Evolutionary conservation across 2,329 filamentous ascomycete species (phyloP).

Genomic region (Cladosporium phlei): DNA sequence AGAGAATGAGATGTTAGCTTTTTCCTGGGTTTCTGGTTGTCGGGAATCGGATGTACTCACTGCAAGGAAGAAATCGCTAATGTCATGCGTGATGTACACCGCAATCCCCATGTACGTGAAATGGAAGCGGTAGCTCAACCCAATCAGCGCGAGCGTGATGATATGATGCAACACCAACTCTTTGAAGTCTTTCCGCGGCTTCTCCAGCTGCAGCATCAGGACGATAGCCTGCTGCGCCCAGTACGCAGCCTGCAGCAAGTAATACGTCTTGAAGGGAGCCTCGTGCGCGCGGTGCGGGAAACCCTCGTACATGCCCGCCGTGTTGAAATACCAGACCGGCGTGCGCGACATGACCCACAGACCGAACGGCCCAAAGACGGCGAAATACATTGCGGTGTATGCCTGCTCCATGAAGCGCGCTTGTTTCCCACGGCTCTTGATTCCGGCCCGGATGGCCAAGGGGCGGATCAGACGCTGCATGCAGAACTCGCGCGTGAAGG

Average conservation of each 20-base stretch:
- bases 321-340: slow-evolving; percentile 96
- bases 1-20: slow-evolving; percentile 8
- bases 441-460: slow-evolving; percentile 63
- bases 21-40: background rate
- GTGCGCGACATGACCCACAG: slow-evolving; percentile 86
- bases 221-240: slow-evolving; percentile 95
- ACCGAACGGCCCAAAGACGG: slow-evolving; percentile 72
- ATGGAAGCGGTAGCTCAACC: slow-evolving; percentile 86
- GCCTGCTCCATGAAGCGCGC: slow-evolving; percentile 92
- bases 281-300: slow-evolving; percentile 82
- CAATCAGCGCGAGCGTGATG: slow-evolving; percentile 79
- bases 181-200: slow-evolving; percentile 90
- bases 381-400: slow-evolving; percentile 91
- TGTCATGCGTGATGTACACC: slow-evolving; percentile 91
- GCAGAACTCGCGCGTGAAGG: slow-evolving; percentile 90
- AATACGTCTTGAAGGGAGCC: slow-evolving; percentile 86
- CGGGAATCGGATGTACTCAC: slow-evolving; percentile 48
- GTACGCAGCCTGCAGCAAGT: slow-evolving; percentile 88
- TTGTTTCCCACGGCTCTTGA: slow-evolving; percentile 71
- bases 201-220: slow-evolving; percentile 79
- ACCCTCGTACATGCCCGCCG: slow-evolving; percentile 78
- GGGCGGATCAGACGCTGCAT: slow-evolving; percentile 87
- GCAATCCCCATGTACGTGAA: slow-evolving; percentile 93
- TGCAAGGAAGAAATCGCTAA: slow-evolving; percentile 92
- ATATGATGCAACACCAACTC: slow-evolving; percentile 90